Conservation (phyloP, 2,329 filamentous ascomycete genomes). For the Phoma sp. region DNA sequence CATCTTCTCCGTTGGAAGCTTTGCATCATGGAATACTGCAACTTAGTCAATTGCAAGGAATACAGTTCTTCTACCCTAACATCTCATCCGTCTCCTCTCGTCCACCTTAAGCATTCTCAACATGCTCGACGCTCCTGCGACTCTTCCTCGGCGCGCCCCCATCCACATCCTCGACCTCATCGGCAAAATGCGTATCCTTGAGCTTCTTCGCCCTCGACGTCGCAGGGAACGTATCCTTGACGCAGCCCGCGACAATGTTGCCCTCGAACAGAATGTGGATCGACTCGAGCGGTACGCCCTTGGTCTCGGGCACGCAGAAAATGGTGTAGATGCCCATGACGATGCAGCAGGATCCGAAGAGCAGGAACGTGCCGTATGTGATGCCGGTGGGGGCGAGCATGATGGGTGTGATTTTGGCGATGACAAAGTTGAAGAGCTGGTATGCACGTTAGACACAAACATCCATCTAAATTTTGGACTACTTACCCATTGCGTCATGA, state of each 20-base stretch:
- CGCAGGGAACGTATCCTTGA: slow-evolving; percentile 48
- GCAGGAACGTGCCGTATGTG: slow-evolving; percentile 53
- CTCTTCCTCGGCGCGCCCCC: slow-evolving; percentile 31
- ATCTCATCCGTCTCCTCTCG: not conserved
- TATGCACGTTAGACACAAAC: not conserved
- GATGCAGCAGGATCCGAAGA: slow-evolving; percentile 52
- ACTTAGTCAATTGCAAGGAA: too few species aligned
- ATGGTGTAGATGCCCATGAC: slow-evolving; percentile 52
- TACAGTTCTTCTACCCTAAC: too few species aligned
- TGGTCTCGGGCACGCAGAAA: slow-evolving; percentile 54
- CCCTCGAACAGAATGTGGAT: slow-evolving; percentile 53
- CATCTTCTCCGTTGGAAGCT: too few species aligned
- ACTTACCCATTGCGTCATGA: slow-evolving; percentile 57
- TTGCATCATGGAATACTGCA: too few species aligned
- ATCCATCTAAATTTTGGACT: slow-evolving; percentile 23
- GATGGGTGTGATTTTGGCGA: slow-evolving; percentile 49
- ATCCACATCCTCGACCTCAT: slow-evolving; percentile 36
- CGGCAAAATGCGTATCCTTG: slow-evolving; percentile 35
- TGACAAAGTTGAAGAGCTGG: slow-evolving; percentile 31
- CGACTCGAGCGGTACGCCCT: slow-evolving; percentile 52
- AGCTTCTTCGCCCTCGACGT: slow-evolving; percentile 47
- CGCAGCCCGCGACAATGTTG: slow-evolving; percentile 49
- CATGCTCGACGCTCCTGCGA: slow-evolving; percentile 32
- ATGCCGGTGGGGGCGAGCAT: slow-evolving; percentile 49
- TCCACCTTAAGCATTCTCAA: slow-evolving; percentile 30